Evolutionary conservation across 2,329 filamentous ascomycete species (phyloP).

Genomic region (Sporothrix mexicana): DNA sequence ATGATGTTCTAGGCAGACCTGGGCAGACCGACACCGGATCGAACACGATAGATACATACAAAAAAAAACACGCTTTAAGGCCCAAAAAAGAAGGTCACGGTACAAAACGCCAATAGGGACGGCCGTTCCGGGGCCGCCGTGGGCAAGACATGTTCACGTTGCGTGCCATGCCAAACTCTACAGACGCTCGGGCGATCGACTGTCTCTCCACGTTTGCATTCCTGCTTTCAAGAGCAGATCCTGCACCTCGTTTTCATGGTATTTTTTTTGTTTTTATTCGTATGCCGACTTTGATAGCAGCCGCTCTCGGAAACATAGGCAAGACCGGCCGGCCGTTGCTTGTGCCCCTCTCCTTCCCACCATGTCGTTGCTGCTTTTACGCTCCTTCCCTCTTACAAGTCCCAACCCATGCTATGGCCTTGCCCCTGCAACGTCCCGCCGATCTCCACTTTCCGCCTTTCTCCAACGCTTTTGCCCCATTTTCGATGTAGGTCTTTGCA

Average conservation of each 20-base stretch:
- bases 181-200: background rate
- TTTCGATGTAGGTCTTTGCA: background rate
- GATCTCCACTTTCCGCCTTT: constrained; percentile 23
- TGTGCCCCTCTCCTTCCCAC: constrained; percentile 20
- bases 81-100: constrained; percentile 5
- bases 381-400: background rate
- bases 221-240: background rate
- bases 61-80: background rate
- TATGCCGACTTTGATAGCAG: background rate
- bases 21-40: background rate
- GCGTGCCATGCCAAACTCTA: background rate
- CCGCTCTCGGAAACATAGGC: background rate
- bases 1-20: no score
- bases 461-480: constrained; percentile 5
- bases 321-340: constrained; percentile 17
- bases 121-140: background rate
- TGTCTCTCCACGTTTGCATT: constrained; percentile 11
- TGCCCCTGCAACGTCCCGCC: constrained; percentile 21
- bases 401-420: background rate
- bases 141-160: constrained; percentile 8
- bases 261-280: background rate
- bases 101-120: background rate
- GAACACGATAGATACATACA: background rate
- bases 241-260: background rate
- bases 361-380: background rate